phyloP scores from a whole-genome alignment of 1,284 basidiomycete species.

The Cryptococcus wingfieldii region DNA sequence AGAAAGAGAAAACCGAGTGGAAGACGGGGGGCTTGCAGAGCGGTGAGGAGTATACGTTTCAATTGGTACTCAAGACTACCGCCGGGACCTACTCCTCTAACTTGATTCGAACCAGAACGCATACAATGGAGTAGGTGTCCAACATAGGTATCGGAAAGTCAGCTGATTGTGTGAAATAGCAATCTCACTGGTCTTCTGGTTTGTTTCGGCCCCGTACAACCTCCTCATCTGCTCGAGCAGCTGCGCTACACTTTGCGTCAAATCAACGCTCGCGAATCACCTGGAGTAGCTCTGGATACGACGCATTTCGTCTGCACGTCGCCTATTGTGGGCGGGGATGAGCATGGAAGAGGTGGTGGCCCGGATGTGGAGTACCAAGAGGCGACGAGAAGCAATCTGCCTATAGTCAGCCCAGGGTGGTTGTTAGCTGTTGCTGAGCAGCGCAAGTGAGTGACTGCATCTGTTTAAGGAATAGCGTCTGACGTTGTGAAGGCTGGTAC shows the following conservation, averaged over 20 bases:
- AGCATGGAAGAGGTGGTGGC: slow-evolving; percentile 35
- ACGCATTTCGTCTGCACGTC: slow-evolving; percentile 94
- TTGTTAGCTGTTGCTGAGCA: slow-evolving; percentile 76
- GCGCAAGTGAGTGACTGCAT: slow-evolving; percentile 59
- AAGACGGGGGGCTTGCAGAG: slow-evolving; percentile 85
- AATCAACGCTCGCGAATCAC: slow-evolving; percentile 82
- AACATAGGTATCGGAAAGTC: slow-evolving; percentile 3
- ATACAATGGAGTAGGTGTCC: slow-evolving; percentile 63
- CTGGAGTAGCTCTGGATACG: slow-evolving; percentile 91
- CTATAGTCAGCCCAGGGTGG: slow-evolving; percentile 86
- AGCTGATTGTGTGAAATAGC: slow-evolving; percentile 38
- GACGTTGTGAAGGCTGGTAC: slow-evolving; percentile 64
- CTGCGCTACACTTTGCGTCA: slow-evolving; percentile 69
- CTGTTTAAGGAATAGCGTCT: not conserved
- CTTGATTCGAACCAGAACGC: slow-evolving; percentile 72
- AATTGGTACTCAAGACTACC: slow-evolving; percentile 78
- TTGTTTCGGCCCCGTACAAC: slow-evolving; percentile 82
- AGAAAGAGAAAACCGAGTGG: slow-evolving; percentile 43
- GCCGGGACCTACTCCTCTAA: slow-evolving; percentile 85
- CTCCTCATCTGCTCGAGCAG: slow-evolving; percentile 67
- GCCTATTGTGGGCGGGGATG: slow-evolving; percentile 60
- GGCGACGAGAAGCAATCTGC: slow-evolving; percentile 81
- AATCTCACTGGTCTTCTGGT: slow-evolving; percentile 90
- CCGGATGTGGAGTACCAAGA: slow-evolving; percentile 78
- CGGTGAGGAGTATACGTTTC: slow-evolving; percentile 85